Conservation (phyloP, 192 early-diverging fungal species). For the Neocallimastix lanati region DNA sequence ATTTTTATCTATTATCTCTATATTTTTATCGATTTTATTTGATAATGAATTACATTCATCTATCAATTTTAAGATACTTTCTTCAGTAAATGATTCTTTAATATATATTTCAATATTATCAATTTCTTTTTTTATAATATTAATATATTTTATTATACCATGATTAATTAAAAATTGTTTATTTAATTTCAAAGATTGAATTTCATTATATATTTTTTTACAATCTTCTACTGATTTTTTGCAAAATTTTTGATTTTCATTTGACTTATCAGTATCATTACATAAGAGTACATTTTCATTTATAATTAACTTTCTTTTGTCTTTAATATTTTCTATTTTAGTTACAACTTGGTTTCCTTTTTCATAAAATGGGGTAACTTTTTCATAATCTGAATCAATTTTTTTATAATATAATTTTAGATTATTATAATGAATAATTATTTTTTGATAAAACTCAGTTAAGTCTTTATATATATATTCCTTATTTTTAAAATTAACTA, state of each 20-base stretch:
- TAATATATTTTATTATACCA: background rate
- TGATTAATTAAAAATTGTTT: background rate
- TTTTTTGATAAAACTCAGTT: background rate
- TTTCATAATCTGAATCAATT: background rate
- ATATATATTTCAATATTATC: background rate
- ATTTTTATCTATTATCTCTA: background rate
- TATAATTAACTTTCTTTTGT: background rate
- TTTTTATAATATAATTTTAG: background rate
- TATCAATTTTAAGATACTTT: background rate
- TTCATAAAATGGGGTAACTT: background rate
- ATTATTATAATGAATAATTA: background rate
- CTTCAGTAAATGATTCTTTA: background rate
- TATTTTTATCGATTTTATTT: background rate
- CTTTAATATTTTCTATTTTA: background rate
- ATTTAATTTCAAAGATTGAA: background rate
- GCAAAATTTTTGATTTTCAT: background rate
- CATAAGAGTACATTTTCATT: background rate
- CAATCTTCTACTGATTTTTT: background rate
- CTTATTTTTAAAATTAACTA: background rate
- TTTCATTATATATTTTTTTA: background rate
- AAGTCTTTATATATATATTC: background rate
- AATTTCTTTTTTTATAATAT: background rate
- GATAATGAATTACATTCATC: background rate
- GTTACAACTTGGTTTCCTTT: background rate
- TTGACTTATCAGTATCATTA: too few relatives aligned